phyloP scores from a whole-genome alignment of 345 rosid genomes.

The Clarkia xantiana region DNA sequence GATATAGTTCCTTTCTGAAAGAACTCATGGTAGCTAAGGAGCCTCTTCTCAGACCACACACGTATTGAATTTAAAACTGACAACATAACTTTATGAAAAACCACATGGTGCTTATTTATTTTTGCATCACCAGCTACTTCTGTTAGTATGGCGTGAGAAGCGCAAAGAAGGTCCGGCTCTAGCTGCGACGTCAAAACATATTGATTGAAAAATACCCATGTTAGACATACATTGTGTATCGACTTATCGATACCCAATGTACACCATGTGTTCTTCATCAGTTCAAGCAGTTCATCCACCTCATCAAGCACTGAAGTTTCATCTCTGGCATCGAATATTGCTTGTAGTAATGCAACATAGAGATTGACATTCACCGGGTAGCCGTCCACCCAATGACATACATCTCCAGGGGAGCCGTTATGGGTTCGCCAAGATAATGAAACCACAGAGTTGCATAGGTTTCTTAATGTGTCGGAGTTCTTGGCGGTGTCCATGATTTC shows the following conservation, averaged over 20 bases:
- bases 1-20: conserved; percentile 47
- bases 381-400: conserved; percentile 97
- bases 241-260: conserved; percentile 58
- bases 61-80: conserved; percentile 58
- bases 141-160: conserved; percentile 56
- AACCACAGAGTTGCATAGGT: conserved; percentile 51
- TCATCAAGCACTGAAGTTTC: conserved; percentile 78
- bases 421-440: conserved; percentile 62
- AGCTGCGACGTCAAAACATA: conserved; percentile 45
- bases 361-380: conserved; percentile 71
- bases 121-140: conserved; percentile 73
- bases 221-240: conserved; percentile 59
- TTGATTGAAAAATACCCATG: conserved; percentile 87
- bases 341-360: conserved; percentile 43
- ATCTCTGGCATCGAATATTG: conserved; percentile 62
- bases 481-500: conserved; percentile 49
- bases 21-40: conserved; percentile 56
- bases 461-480: conserved; percentile 56
- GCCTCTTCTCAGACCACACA: conserved; percentile 75
- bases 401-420: conserved; percentile 43
- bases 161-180: conserved; percentile 67
- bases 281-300: conserved; percentile 74
- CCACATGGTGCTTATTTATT: conserved; percentile 46
- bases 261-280: conserved; percentile 90
- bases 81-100: conserved; percentile 41